Evolutionary conservation across 352 stramenopile species (phyloP), one percentile per base, ranked within the genome.

Genomic region (Phytophthora syringae): DNA sequence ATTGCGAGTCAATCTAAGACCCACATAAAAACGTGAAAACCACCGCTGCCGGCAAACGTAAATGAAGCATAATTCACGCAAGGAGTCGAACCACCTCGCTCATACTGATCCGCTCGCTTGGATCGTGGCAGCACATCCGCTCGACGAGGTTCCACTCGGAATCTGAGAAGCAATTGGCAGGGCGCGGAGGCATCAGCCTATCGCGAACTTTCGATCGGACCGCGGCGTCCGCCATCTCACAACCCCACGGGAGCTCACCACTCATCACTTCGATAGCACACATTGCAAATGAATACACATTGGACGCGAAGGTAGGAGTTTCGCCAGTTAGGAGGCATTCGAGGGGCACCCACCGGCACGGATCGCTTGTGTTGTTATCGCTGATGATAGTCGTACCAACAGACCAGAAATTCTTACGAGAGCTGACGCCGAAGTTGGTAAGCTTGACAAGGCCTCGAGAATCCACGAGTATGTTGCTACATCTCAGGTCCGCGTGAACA

Each of bases 231-330:
- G 56, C 48, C 39, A 63, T 54, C 15, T 60, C 45, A 22, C 43
- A 37, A 0, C 58, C 50, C 70, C 67, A 82, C 0, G 73, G 73
- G n/a, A 67, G 13, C 7, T 62, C 36, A 1, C 60, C 62, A 39
- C 48, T 79, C 5, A 80, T 34, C 1, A 71, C 58, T 56, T 80
- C 64, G 3, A 82, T 64, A 20, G 69, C 69, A 24, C 70, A 79
- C 67, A 84, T 76, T 5, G 61, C 70, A 7, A 84, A 67, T 5
- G 52, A 60, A n/a, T 77, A 82, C 2, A 84, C 55, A 40, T 82
- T 79, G n/a, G 73, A 79, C 27, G 64, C 67, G 20, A 65, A 67
- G 0, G 65, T 60, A 22, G 60, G 18, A 2, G 24, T n/a, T 34
- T 59, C 43, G 0, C 62, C 72, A 13, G n/a, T 5, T 24, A 78